Conservation (phyloP, 2,329 filamentous ascomycete species). For the Fusarium fujikuroi region DNA sequence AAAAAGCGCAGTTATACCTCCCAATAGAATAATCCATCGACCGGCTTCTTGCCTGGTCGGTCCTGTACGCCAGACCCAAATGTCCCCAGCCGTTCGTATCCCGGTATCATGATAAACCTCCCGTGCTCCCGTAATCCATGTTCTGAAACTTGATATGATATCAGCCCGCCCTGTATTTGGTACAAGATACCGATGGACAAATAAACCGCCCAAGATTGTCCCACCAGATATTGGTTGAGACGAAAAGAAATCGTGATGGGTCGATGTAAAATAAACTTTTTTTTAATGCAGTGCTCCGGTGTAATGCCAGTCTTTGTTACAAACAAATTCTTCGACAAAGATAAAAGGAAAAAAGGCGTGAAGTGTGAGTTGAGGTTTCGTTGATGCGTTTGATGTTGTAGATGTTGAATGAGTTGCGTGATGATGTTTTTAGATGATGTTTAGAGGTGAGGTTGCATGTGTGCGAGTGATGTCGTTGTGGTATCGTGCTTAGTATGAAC, state of each 20-base stretch:
- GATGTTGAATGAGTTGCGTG: slow-evolving; percentile 49
- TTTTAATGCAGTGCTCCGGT: slow-evolving; percentile 63
- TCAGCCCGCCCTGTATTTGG: slow-evolving; percentile 48
- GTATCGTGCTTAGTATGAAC: slow-evolving; percentile 61
- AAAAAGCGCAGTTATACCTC: slow-evolving; percentile 40
- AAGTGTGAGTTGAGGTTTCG: slow-evolving; percentile 31
- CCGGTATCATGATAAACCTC: slow-evolving; percentile 48
- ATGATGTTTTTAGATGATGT: slow-evolving; percentile 28
- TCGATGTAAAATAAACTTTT: slow-evolving; percentile 48
- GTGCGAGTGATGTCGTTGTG: slow-evolving; percentile 18
- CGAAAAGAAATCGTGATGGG: slow-evolving; percentile 37
- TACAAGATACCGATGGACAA: slow-evolving; percentile 45
- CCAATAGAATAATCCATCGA: slow-evolving; percentile 38
- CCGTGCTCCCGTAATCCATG: slow-evolving; percentile 50
- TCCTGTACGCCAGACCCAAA: slow-evolving; percentile 43
- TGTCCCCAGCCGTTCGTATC: slow-evolving; percentile 44
- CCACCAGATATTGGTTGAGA: slow-evolving; percentile 29
- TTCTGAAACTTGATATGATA: slow-evolving; percentile 48
- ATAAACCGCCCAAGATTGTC: slow-evolving; percentile 40
- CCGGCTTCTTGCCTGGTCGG: slow-evolving; percentile 41
- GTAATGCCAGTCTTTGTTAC: slow-evolving; percentile 60
- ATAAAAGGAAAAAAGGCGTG: slow-evolving; percentile 38
- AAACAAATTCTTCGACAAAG: slow-evolving; percentile 48
- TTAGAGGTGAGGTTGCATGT: background rate
- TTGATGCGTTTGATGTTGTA: slow-evolving; percentile 33